Conservation (phyloP, 2,329 filamentous ascomycete genomes). For the Raffaelea arxii region DNA sequence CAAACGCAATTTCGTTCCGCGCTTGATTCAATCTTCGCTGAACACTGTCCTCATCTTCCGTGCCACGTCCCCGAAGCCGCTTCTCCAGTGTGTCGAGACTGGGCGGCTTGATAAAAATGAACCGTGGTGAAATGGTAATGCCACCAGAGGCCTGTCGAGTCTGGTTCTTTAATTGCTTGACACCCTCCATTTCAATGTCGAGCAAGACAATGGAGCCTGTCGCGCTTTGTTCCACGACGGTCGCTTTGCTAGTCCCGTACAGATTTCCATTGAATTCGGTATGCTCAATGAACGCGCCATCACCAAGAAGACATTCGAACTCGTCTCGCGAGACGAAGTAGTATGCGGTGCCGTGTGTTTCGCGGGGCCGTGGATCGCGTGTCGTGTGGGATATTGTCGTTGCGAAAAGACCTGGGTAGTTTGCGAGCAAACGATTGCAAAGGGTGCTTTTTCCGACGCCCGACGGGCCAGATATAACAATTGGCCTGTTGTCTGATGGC, state of each 20-base stretch:
- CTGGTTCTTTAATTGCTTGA: conserved; percentile 67
- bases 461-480: conserved; percentile 70
- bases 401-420: conserved; percentile 41
- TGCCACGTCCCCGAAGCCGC: conserved; percentile 62
- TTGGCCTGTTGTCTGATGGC: too few species aligned
- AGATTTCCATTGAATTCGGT: conserved; percentile 75
- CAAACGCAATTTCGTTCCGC: conserved; percentile 61
- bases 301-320: conserved; percentile 56
- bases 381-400: conserved; percentile 68
- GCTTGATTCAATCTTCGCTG: conserved; percentile 61
- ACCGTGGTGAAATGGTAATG: conserved; percentile 49
- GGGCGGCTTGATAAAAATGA: conserved; percentile 76
- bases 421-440: conserved; percentile 56
- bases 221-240: conserved; percentile 47
- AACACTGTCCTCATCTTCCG: conserved; percentile 64
- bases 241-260: conserved; percentile 69
- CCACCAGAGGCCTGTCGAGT: too few species aligned
- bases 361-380: conserved; percentile 61
- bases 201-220: conserved; percentile 68
- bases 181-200: conserved; percentile 92
- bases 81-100: conserved; percentile 63
- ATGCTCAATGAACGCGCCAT: conserved; percentile 70
- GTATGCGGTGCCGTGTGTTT: conserved; percentile 71
- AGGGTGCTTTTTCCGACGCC: conserved; percentile 75
- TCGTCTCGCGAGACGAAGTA: conserved; percentile 58